Evolutionary conservation across 768 basidiomycete genomes (phyloP).

Genomic region (Lactifluus rugatus): DNA sequence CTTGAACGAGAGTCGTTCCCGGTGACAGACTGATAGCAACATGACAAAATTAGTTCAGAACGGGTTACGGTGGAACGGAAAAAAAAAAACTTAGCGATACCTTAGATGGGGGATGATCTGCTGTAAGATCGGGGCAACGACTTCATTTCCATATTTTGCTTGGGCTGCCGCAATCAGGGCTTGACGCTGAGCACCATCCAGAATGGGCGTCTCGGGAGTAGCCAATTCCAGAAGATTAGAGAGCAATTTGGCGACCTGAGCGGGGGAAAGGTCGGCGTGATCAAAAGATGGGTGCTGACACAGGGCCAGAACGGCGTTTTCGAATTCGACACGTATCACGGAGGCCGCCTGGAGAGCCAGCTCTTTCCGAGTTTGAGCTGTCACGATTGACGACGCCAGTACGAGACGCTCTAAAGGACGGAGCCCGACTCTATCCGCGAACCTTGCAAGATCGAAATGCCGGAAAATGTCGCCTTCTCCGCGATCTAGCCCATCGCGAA

Average conservation of each 20-base stretch:
- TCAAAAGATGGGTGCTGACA: constrained; percentile 78
- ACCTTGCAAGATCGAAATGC: constrained; percentile 74
- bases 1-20: constrained; percentile 63
- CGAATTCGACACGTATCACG: constrained; percentile 69
- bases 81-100: constrained; percentile 28
- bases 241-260: constrained; percentile 70
- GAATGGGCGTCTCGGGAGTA: constrained; percentile 55
- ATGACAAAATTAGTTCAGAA: constrained; percentile 16
- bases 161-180: constrained; percentile 66
- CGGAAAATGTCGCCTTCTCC: constrained; percentile 79
- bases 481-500: constrained; percentile 82
- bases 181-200: constrained; percentile 67
- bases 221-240: constrained; percentile 68
- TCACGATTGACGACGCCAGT: constrained; percentile 63
- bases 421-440: constrained; percentile 72
- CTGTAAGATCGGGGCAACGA: constrained; percentile 62
- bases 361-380: constrained; percentile 52
- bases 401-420: constrained; percentile 73
- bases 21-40: constrained; percentile 45
- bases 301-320: constrained; percentile 63
- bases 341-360: constrained; percentile 48
- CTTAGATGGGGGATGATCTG: constrained; percentile 66
- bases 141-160: constrained; percentile 72
- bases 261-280: constrained; percentile 64
- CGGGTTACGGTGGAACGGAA: too few relatives aligned